A percentile compares a stretch with the other conserved stretches of the same genome.
phyloP scores from a whole-genome alignment of 441 rosid genomes.

The Corymbia calophylla region DNA sequence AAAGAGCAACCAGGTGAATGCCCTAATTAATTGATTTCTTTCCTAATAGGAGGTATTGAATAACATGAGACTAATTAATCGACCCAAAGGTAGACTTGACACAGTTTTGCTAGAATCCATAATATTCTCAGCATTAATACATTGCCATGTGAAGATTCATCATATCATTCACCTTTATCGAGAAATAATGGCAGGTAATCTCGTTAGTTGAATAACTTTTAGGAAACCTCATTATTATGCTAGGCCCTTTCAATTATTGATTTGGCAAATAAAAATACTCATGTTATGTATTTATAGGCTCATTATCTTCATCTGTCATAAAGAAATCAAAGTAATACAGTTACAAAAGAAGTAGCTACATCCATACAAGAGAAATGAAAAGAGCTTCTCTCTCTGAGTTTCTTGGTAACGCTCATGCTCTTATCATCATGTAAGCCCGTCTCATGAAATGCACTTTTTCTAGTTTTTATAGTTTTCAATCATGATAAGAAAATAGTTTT shows the following conservation, averaged over 20 bases:
- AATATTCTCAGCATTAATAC: too few relatives aligned
- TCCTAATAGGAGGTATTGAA: neutral
- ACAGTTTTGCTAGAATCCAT: too few relatives aligned
- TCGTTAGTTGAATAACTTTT: accelerated
- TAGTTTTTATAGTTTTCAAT: neutral
- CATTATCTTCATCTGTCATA: neutral
- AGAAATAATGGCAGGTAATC: neutral
- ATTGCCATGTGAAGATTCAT: too few relatives aligned
- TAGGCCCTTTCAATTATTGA: neutral
- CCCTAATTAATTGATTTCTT: neutral
- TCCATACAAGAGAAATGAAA: neutral
- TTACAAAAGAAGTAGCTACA: neutral
- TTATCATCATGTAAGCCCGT: slow-evolving; percentile 1
- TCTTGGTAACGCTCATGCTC: neutral
- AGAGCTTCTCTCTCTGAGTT: neutral
- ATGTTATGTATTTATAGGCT: neutral
- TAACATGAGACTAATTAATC: neutral
- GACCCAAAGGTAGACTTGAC: too few relatives aligned
- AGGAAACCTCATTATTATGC: neutral
- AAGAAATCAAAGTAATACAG: neutral
- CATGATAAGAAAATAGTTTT: neutral
- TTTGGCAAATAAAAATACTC: neutral
- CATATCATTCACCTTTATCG: too few relatives aligned
- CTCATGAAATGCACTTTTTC: neutral
- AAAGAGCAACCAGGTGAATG: neutral